Percentiles rank a stretch among this genome's conserved stretches.
Evolutionary conservation across 192 early-diverging fungal genomes (phyloP).

Genomic region (Oehlia diaphana): DNA sequence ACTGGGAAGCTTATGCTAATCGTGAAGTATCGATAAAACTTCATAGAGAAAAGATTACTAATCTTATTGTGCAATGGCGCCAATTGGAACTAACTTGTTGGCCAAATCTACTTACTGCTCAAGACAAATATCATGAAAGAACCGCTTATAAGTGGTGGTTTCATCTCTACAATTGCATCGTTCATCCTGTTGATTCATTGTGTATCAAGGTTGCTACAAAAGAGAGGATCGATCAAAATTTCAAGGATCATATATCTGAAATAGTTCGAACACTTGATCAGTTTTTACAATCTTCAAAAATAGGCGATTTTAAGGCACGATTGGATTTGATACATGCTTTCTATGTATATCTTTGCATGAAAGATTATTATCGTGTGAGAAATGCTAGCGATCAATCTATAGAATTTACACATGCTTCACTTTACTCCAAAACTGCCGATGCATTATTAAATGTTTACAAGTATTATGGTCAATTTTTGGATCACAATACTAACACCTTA

Average conservation of each 20-base stretch:
- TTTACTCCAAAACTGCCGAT: constrained; percentile 33
- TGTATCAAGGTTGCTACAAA: constrained; percentile 19
- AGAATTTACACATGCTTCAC: background rate
- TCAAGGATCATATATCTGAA: constrained; percentile 41
- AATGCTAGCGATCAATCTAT: constrained; percentile 9
- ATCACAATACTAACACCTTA: constrained; percentile 57
- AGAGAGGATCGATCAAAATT: constrained; percentile 4
- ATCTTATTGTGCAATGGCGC: constrained; percentile 86
- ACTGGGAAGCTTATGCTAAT: constrained; percentile 92
- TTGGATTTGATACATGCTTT: constrained; percentile 71
- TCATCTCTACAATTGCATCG: constrained; percentile 69
- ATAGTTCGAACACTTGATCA: constrained; percentile 76
- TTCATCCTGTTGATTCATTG: constrained; percentile 42
- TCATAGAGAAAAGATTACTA: constrained; percentile 66
- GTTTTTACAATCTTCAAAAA: constrained; percentile 71
- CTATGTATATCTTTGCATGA: constrained; percentile 49
- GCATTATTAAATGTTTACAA: constrained; percentile 71
- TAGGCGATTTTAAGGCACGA: constrained; percentile 79
- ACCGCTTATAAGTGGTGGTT: constrained; percentile 87
- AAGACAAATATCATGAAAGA: constrained; percentile 70
- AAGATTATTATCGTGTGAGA: constrained; percentile 31
- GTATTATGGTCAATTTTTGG: constrained; percentile 81
- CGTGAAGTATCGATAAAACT: constrained; percentile 73
- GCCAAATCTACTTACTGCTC: constrained; percentile 80
- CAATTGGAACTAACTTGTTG: constrained; percentile 89